Percentiles rank a stretch among this genome's conserved stretches.
Evolutionary conservation across 441 rosid genomes (phyloP).

Genomic region (Populus hybrid): DNA sequence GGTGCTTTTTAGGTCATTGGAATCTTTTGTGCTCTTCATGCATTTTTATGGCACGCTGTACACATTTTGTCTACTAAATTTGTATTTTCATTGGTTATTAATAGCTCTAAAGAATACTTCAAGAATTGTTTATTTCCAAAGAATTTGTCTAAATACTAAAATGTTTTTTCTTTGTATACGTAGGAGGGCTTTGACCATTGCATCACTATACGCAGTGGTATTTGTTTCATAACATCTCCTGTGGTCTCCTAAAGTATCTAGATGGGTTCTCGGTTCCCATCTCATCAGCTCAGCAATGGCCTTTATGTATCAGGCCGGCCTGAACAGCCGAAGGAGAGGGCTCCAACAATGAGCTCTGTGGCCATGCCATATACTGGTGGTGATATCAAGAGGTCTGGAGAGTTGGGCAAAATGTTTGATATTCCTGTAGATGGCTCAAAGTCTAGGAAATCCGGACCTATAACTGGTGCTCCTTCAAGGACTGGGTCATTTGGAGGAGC

Average conservation of each 20-base stretch:
- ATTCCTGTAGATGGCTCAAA: constrained; percentile 72
- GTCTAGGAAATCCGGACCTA: constrained; percentile 95
- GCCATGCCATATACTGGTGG: no score
- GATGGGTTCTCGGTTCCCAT: constrained; percentile 70
- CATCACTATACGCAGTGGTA: constrained; percentile 12
- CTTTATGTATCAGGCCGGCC: no score
- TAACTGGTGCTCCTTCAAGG: constrained; percentile 75
- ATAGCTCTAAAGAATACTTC: background rate
- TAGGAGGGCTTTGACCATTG: constrained; percentile 32
- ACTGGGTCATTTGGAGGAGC: constrained; percentile 91
- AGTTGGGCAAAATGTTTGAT: background rate
- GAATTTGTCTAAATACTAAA: background rate
- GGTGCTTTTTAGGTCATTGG: background rate
- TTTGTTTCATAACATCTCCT: constrained; percentile 15
- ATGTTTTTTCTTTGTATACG: background rate
- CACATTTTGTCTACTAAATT: background rate
- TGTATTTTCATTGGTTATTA: background rate
- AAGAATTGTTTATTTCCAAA: background rate
- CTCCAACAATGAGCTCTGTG: no score
- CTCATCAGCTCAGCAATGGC: no score
- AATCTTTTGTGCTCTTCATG: background rate
- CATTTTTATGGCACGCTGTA: background rate
- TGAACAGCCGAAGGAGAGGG: no score
- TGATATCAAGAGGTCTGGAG: no score
- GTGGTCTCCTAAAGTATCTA: constrained; percentile 25